Evolutionary conservation across 2,329 filamentous ascomycete species (phyloP).

Genomic region (Fusarium coffeatum): DNA sequence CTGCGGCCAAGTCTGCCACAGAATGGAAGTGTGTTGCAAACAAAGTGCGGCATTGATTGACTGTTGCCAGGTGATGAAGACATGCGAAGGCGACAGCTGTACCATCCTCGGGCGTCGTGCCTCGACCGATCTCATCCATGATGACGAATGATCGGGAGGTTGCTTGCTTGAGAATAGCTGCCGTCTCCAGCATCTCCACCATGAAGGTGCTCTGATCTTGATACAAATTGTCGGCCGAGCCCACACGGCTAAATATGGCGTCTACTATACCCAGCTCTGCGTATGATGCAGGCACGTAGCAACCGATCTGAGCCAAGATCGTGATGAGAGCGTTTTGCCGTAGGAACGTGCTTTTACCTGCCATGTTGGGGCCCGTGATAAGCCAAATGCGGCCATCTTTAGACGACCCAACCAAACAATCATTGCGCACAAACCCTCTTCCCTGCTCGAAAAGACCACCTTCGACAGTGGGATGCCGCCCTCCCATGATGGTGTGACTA

Average conservation of each 20-base stretch:
- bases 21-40: constrained; percentile 97
- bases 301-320: constrained; percentile 91
- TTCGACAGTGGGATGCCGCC: constrained; percentile 93
- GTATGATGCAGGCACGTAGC: constrained; percentile 89
- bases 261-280: constrained; percentile 93
- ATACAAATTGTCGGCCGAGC: constrained; percentile 95
- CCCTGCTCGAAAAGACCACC: constrained; percentile 82
- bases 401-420: constrained; percentile 80
- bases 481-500: constrained; percentile 81
- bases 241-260: constrained; percentile 92
- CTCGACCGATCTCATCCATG: constrained; percentile 97
- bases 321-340: constrained; percentile 96
- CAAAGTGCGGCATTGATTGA: constrained; percentile 82
- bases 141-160: constrained; percentile 90
- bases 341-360: constrained; percentile 94
- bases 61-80: constrained; percentile 81
- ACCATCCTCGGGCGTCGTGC: constrained; percentile 93
- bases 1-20: constrained; percentile 79
- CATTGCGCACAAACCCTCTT: constrained; percentile 84
- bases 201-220: constrained; percentile 97
- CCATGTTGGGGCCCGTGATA: constrained; percentile 95
- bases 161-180: constrained; percentile 85
- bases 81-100: constrained; percentile 90
- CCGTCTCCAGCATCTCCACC: constrained; percentile 99
- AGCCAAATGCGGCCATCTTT: constrained; percentile 73